Percentiles rank a stretch among this genome's conserved stretches.
These are phyloP conservation scores for Yamadazyma buinensis DNA, from an alignment of 1,139 yeast species.

Conservation along the genomic window DNA sequence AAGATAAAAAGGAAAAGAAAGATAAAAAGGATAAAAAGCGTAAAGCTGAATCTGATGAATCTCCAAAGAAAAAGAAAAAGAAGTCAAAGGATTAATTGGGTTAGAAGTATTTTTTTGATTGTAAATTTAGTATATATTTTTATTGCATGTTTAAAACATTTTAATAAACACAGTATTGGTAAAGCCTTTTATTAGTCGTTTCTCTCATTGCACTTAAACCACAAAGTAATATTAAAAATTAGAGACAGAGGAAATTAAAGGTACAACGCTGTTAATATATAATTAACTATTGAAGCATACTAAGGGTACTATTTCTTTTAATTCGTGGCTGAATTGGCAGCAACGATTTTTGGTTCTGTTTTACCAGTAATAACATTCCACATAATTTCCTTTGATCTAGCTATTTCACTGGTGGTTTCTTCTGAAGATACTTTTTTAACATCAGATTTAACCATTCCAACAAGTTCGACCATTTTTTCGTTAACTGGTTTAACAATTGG, in stretches of 20 bases:
- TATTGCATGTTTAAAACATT: constrained; percentile 12
- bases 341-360: background rate
- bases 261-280: too few species aligned
- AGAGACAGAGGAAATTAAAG: too few species aligned
- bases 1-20: constrained; percentile 48
- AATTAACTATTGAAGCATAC: too few species aligned
- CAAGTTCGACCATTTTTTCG: constrained; percentile 43
- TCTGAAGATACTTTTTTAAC: constrained; percentile 39
- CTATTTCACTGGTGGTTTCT: constrained; percentile 48
- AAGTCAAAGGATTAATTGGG: constrained; percentile 39
- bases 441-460: constrained; percentile 37
- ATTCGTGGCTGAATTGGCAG: constrained; percentile 1
- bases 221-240: too few species aligned
- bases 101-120: constrained; percentile 1
- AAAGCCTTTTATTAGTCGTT: background rate
- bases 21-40: constrained; percentile 51
- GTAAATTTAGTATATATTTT: constrained; percentile 5
- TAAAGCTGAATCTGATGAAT: constrained; percentile 47
- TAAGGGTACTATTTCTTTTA: too few species aligned
- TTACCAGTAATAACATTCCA: constrained; percentile 28
- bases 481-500: constrained; percentile 63
- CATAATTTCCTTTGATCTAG: constrained; percentile 44
- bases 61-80: constrained; percentile 46
- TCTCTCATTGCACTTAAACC: too few species aligned
- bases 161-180: constrained; percentile 3